Base-by-base conservation (phyloP, 768 basidiomycete genomes). In the Grammothele lineata region DNA sequence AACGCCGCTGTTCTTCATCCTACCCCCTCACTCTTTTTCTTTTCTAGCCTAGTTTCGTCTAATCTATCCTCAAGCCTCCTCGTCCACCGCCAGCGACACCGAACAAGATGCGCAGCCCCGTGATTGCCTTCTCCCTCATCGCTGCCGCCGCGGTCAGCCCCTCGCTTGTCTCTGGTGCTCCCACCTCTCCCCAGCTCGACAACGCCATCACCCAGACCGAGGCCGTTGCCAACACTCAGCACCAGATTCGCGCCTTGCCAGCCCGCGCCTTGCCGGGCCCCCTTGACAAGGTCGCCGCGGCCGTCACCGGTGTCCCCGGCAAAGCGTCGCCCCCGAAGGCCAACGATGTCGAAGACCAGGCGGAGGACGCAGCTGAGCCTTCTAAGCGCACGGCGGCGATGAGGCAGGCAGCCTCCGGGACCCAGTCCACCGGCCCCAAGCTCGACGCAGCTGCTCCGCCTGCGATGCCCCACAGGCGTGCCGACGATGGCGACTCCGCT, bases 81-180 rank as follows among this genome's bases (percentile, higher is more conserved):
- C 8, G 48, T 48, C 48, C 19, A 35, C 47, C 45, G 33, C 47
- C n/a, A 52, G 38, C 40, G 34, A 32, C 51, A 37, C 27, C 52
- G n/a, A 33, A 47, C 60, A 55, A 58, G 42, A 63, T 63, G 62
- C 59, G 62, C 40, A 63, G 62, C 54, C 62, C 62, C 32, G 62
- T 63, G 50, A 60, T 63, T 50, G 62, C 62, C 47, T 63, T 63
- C 47, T 54, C 56, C 17, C 48, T 63, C 41, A 32, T 63, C 51
- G 61, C 61, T 40, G 59, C 58, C 22, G 61, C 62, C 5, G 57
- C 62, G 27, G 62, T 63, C 53, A 63, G 62, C 55, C 62, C 62
- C 4, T 40, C 44, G 17, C 59, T 63, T 50, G 57, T 63, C 35
- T 47, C 57, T 24, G 59, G 55, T 15, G 62, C 62, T 2, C 62